Conservation (phyloP, 2,329 filamentous ascomycete genomes). For the Zopfia rhizophila region DNA sequence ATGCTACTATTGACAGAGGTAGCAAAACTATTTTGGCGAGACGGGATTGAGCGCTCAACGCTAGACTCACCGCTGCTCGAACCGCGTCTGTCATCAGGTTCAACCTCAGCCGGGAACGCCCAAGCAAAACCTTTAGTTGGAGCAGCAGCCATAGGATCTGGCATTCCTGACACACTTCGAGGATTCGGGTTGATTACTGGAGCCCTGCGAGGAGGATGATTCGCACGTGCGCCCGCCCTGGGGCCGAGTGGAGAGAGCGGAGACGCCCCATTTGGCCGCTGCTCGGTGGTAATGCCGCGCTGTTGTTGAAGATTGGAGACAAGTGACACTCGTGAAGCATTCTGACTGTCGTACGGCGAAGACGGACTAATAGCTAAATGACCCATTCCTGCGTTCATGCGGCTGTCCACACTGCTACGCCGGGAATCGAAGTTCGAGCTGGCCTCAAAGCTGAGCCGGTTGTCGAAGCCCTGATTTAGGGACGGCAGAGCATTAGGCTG, state of each 20-base stretch:
- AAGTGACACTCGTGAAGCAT: conserved; percentile 79
- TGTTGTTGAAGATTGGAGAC: conserved; percentile 76
- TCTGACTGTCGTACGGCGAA: conserved; percentile 80
- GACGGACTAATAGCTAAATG: conserved; percentile 74
- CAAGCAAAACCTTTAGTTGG: conserved; percentile 85
- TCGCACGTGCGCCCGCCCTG: conserved; percentile 45
- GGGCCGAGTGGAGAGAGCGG: conserved; percentile 57
- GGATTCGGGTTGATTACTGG: conserved; percentile 78
- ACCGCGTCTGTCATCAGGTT: conserved; percentile 61
- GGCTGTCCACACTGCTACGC: conserved; percentile 82
- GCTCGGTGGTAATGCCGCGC: conserved; percentile 52
- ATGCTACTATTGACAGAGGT: conserved; percentile 84
- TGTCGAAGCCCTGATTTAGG: conserved; percentile 65
- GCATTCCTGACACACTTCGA: conserved; percentile 71
- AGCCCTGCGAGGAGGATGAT: conserved; percentile 66
- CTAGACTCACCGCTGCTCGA: conserved; percentile 61
- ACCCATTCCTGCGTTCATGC: conserved; percentile 76
- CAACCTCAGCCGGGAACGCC: conserved; percentile 81
- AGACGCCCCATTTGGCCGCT: conserved; percentile 55
- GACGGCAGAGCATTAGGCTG: conserved; percentile 62
- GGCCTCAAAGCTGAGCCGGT: conserved; percentile 62
- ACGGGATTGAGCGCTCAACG: conserved; percentile 67
- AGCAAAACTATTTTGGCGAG: conserved; percentile 78
- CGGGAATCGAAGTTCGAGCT: conserved; percentile 66
- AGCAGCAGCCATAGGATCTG: conserved; percentile 73